phyloP scores from a whole-genome alignment of 495 filamentous ascomycete species.

The Aspergillus mulundensis region DNA sequence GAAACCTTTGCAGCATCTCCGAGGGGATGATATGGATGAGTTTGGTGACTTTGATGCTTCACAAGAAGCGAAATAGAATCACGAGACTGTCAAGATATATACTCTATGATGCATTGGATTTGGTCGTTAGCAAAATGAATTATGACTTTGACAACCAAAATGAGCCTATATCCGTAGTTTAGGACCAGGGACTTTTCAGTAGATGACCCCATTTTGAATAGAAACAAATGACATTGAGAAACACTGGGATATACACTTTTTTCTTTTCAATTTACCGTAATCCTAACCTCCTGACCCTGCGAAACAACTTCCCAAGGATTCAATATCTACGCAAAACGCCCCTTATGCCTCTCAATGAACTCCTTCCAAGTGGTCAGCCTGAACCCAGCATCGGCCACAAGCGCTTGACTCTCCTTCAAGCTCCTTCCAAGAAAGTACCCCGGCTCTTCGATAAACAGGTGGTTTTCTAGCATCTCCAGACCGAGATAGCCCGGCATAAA shows the following conservation, averaged over 20 bases:
- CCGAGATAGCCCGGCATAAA: constrained; percentile 36
- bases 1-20: constrained; percentile 19
- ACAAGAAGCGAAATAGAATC: constrained; percentile 9
- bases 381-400: constrained; percentile 8
- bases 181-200: too few relatives aligned
- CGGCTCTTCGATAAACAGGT: constrained; percentile 43
- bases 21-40: constrained; percentile 13
- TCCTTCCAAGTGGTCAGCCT: constrained; percentile 15
- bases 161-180: too few relatives aligned
- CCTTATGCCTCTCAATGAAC: constrained; percentile 12
- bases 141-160: neutral
- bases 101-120: neutral
- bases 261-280: too few relatives aligned
- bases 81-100: neutral
- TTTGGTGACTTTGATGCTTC: constrained; percentile 21
- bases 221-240: too few relatives aligned
- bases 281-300: too few relatives aligned
- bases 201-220: too few relatives aligned
- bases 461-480: constrained; percentile 54
- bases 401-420: constrained; percentile 5
- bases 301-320: too few relatives aligned
- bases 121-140: neutral
- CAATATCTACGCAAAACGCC: constrained; percentile 7
- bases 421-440: constrained; percentile 46
- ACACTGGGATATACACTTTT: too few relatives aligned